Conservation (phyloP, 1,139 yeast genomes). For the Blastobotrys aristatus region DNA sequence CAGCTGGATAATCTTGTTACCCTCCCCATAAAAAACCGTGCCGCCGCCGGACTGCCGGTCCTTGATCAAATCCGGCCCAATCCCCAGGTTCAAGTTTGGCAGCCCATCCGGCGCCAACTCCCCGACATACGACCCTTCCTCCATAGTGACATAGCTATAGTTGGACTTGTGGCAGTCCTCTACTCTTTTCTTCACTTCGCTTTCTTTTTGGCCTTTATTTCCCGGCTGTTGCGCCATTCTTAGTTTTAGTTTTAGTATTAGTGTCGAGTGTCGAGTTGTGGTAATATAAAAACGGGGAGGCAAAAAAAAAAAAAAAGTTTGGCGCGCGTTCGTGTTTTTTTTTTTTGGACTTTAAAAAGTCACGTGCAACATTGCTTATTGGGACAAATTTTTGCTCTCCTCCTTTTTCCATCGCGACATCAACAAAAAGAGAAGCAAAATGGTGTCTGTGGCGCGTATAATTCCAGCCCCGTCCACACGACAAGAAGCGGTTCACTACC, state of each 20-base stretch:
- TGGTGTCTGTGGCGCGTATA: conserved; percentile 23
- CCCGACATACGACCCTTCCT: neutral
- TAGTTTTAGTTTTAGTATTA: no score
- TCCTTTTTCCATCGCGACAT: neutral
- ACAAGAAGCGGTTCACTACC: conserved; percentile 25
- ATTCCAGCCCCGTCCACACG: conserved; percentile 19
- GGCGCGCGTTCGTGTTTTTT: neutral
- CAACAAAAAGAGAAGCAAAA: conserved; percentile 5
- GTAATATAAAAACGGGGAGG: neutral
- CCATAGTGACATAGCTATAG: conserved; percentile 8
- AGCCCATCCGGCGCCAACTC: conserved; percentile 3
- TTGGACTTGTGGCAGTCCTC: neutral
- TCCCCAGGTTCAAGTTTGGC: conserved; percentile 27
- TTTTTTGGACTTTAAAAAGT: neutral
- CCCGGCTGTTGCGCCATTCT: neutral
- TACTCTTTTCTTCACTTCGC: neutral
- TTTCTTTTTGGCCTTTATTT: neutral
- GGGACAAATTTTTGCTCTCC: neutral
- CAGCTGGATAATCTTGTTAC: conserved; percentile 43
- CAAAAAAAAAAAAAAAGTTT: neutral
- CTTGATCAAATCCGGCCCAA: conserved; percentile 90
- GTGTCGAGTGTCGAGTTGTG: no score
- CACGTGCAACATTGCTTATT: neutral
- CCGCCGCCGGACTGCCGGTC: conserved; percentile 53
- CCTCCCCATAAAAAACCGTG: conserved; percentile 40